Percentiles rank a stretch among this genome's conserved stretches.
Conservation (phyloP, 306 rosid species). For the Morella rubra region DNA sequence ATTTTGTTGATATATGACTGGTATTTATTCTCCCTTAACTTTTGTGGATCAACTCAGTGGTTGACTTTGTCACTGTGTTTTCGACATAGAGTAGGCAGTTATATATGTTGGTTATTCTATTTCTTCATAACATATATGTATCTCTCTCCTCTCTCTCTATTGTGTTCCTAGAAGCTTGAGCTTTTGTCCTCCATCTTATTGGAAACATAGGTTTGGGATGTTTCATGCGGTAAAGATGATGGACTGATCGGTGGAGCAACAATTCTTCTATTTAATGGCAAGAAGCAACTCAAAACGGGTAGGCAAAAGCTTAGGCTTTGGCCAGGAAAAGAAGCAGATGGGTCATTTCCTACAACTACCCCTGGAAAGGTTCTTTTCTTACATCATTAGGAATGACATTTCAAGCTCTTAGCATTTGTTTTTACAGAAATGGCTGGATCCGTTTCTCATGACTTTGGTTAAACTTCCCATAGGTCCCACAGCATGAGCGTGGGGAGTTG, state of each 20-base stretch:
- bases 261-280: constrained; percentile 79
- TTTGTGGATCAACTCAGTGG: not conserved
- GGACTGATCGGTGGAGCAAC: constrained; percentile 97
- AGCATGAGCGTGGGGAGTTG: constrained; percentile 87
- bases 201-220: constrained; percentile 85
- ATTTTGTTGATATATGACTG: not conserved
- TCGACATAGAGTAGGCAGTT: not conserved
- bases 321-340: constrained; percentile 91
- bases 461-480: constrained; percentile 67
- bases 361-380: constrained; percentile 84
- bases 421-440: constrained; percentile 23
- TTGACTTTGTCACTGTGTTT: not conserved
- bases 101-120: not conserved
- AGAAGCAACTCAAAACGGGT: constrained; percentile 93
- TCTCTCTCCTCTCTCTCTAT: not conserved
- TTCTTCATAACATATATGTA: not conserved
- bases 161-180: not conserved
- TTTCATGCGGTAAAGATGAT: constrained; percentile 77
- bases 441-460: constrained; percentile 5
- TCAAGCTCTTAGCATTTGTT: not conserved
- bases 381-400: constrained; percentile 11
- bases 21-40: not conserved
- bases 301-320: constrained; percentile 96
- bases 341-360: constrained; percentile 71
- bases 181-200: constrained; percentile 17